phyloP scores from a whole-genome alignment of 2,329 filamentous ascomycete genomes.

The Paraconiothyrium sp. region DNA sequence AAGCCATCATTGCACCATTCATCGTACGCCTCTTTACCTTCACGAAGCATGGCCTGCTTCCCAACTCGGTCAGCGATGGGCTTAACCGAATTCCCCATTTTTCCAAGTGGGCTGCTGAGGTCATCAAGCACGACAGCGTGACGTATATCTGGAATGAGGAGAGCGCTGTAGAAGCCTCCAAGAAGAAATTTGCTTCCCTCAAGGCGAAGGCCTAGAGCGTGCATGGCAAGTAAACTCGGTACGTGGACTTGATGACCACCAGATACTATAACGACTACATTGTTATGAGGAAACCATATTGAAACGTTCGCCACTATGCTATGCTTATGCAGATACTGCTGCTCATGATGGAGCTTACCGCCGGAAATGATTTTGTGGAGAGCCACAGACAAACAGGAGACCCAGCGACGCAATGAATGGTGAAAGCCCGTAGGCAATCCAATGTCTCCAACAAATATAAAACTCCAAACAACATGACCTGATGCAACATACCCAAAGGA shows the following conservation, averaged over 20 bases:
- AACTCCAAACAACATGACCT: constrained; percentile 13
- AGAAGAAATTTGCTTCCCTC: constrained; percentile 35
- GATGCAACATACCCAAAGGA: constrained; percentile 20
- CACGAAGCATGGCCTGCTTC: constrained; percentile 64
- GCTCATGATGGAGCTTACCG: not conserved
- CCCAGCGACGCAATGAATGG: constrained; percentile 1
- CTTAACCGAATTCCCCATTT: constrained; percentile 71
- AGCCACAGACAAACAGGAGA: not conserved
- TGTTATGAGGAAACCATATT: not conserved
- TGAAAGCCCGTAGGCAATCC: constrained; percentile 13
- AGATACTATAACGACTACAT: not conserved
- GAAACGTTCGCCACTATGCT: not conserved
- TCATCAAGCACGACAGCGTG: constrained; percentile 72
- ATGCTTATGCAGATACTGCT: constrained; percentile 8
- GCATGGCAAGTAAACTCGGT: not conserved
- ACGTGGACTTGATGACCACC: constrained; percentile 1
- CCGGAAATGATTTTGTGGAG: not conserved
- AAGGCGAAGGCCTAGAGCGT: constrained; percentile 30
- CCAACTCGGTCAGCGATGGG: constrained; percentile 56
- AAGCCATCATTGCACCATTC: constrained; percentile 75
- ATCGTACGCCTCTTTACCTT: constrained; percentile 68
- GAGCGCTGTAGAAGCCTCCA: constrained; percentile 27
- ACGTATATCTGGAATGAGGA: constrained; percentile 53
- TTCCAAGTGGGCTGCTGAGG: constrained; percentile 71
- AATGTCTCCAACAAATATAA: constrained; percentile 13